Evolutionary conservation across 2,329 filamentous ascomycete species (phyloP), one percentile per base, ranked within the genome.

Genomic region (Talaromyces sp.): DNA sequence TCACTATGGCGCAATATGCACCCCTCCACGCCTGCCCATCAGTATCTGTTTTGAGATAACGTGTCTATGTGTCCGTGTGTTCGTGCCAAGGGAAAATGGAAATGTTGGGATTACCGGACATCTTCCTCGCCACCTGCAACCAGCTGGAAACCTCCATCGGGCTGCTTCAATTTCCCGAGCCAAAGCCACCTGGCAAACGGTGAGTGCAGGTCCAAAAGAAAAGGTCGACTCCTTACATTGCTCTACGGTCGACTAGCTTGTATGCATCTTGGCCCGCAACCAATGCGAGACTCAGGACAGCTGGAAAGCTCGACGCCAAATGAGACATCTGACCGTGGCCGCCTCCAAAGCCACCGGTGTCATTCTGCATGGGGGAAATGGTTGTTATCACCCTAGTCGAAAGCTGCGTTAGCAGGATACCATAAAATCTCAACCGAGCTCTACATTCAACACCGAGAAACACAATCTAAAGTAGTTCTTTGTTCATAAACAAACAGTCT

Each of bases 241-340:
- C 82, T 71, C 86, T 86, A 64, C 95, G 86, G 77, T 98, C 89
- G 62, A 98, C 85, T 59, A 91, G 79, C 63, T 88, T 83, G 72
- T 92, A 90, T 49, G 86, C 85, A 61, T 89, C 87, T 62, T 88
- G 78, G 9, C 90, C 91, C 57, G 91, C 92, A 49, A 93, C 89
- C 64, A 92, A 84, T 27, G 89, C 85, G 57, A 99, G 81, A 53
- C 90, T 86, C 62, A 99, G 83, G 22, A 96, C 78, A 47, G 88
- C 84, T 55, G 93, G 92, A 81, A 98, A 99, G 0, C 90, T 92
- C 54, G 91, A 89, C 61, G 95, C 95, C 67, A 95, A 84, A 76
- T 99, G 95, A 58, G 91, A 92, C 66, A 85, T 82, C 73, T 98
- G 95, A 30, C 93, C 92, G 74, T 92, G 89, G n/a, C 95, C 93